These are phyloP conservation scores for Stemphylium lycopersici DNA, from an alignment of 2,329 filamentous ascomycete genomes.

Conservation along the genomic window DNA sequence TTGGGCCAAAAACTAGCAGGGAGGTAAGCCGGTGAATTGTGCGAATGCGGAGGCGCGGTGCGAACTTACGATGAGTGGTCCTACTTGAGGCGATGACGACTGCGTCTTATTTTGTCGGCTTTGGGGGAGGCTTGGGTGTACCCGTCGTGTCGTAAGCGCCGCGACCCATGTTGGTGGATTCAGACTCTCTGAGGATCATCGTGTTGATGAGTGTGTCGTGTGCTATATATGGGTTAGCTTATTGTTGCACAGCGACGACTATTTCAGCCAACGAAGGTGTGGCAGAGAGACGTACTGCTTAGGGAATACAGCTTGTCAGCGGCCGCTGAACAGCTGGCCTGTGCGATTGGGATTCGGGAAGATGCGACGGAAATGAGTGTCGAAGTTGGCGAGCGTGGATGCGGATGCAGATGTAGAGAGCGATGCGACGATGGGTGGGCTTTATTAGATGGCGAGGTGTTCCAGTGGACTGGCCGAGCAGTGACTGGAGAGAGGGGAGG, in stretches of 20 bases:
- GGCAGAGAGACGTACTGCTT: conserved; percentile 28
- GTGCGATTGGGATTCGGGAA: conserved; percentile 18
- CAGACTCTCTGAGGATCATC: conserved; percentile 53
- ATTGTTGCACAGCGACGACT: conserved; percentile 17
- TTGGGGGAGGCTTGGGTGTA: conserved; percentile 53
- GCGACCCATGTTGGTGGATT: conserved; percentile 55
- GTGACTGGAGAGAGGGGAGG: conserved; percentile 27
- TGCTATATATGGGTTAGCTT: conserved; percentile 43
- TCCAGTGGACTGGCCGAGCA: conserved; percentile 41
- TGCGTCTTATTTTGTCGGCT: conserved; percentile 48
- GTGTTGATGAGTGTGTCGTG: conserved; percentile 29
- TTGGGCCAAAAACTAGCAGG: not conserved
- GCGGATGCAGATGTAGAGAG: conserved; percentile 11
- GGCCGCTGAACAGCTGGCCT: conserved; percentile 30
- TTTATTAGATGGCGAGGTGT: conserved; percentile 38
- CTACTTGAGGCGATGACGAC: conserved; percentile 8
- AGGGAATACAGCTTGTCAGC: conserved; percentile 26
- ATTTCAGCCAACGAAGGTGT: not conserved
- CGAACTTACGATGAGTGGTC: conserved; percentile 43
- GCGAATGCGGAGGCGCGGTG: conserved; percentile 6
- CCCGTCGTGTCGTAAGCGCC: conserved; percentile 59
- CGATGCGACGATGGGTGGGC: conserved; percentile 17
- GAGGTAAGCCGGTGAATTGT: not conserved
- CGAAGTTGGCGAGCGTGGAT: conserved; percentile 20
- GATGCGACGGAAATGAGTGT: conserved; percentile 26